Conservation (phyloP, 2,329 filamentous ascomycete genomes). For the Emmonsia crescens region DNA sequence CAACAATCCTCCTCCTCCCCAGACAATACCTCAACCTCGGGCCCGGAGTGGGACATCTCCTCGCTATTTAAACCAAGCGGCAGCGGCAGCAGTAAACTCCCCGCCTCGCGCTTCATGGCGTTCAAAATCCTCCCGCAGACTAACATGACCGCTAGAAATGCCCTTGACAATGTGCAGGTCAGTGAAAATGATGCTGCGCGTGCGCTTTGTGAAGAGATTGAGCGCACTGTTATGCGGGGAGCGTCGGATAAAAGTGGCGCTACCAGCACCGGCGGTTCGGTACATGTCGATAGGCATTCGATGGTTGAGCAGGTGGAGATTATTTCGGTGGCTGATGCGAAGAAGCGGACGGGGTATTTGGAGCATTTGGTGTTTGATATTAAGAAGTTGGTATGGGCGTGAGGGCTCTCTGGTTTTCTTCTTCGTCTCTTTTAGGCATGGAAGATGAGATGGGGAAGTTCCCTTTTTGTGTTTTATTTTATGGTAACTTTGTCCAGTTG, state of each 20-base stretch:
- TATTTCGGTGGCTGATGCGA: conserved; percentile 74
- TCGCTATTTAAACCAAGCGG: conserved; percentile 28
- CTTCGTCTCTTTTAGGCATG: not conserved
- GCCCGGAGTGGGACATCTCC: conserved; percentile 30
- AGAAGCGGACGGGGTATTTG: conserved; percentile 71
- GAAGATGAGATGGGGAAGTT: not conserved
- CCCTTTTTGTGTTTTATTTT: not conserved
- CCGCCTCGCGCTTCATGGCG: conserved; percentile 28
- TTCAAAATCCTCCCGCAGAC: conserved; percentile 34
- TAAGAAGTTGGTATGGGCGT: conserved; percentile 86
- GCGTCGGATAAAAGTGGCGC: conserved; percentile 28
- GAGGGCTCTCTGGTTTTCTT: conserved; percentile 7
- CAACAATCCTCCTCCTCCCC: conserved; percentile 1
- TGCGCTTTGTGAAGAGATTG: conserved; percentile 65
- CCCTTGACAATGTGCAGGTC: conserved; percentile 16
- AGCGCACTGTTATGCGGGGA: conserved; percentile 48
- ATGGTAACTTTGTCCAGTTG: not conserved
- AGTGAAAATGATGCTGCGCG: conserved; percentile 46
- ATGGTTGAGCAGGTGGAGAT: conserved; percentile 55
- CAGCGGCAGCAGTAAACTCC: conserved; percentile 18
- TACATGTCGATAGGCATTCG: conserved; percentile 26
- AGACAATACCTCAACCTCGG: not conserved
- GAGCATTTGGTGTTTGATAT: conserved; percentile 82
- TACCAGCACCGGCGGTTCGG: conserved; percentile 12
- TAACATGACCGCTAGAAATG: conserved; percentile 17